Conservation (phyloP, 108 stramenopile species). For the Schizochytrium sp. region DNA sequence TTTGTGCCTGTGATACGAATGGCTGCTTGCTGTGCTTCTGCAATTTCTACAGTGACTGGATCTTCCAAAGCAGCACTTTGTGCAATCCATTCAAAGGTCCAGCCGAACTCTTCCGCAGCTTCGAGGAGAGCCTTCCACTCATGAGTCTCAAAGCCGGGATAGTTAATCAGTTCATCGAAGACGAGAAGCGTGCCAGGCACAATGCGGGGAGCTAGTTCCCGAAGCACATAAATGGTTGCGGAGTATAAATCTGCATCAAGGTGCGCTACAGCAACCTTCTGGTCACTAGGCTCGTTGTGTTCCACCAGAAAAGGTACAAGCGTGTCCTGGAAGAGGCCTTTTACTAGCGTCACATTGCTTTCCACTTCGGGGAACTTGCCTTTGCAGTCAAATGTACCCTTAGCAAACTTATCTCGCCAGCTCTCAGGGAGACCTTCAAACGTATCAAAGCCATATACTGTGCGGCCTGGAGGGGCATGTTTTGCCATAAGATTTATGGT, state of each 20-base stretch:
- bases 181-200: conserved; percentile 57
- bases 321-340: conserved; percentile 57
- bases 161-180: conserved; percentile 51
- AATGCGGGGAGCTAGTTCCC: conserved; percentile 22
- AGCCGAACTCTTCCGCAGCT: conserved; percentile 40
- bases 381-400: conserved; percentile 57
- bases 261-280: conserved; percentile 32
- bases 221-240: conserved; percentile 17
- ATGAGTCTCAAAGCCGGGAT: neutral
- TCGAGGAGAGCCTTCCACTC: conserved; percentile 61
- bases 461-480: neutral
- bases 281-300: conserved; percentile 2
- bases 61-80: conserved; percentile 44
- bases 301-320: conserved; percentile 39
- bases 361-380: conserved; percentile 17
- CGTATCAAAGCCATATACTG: conserved; percentile 51
- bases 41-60: conserved; percentile 39
- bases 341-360: conserved; percentile 20
- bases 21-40: conserved; percentile 48
- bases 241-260: conserved; percentile 56
- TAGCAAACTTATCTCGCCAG: conserved; percentile 56
- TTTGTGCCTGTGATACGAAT: conserved; percentile 47
- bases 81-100: conserved; percentile 53
- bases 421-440: conserved; percentile 51
- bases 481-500: conserved; percentile 56